Evolutionary conservation across 176 grass and related monocot genomes (phyloP).

Genomic region (Paspalum notatum): DNA sequence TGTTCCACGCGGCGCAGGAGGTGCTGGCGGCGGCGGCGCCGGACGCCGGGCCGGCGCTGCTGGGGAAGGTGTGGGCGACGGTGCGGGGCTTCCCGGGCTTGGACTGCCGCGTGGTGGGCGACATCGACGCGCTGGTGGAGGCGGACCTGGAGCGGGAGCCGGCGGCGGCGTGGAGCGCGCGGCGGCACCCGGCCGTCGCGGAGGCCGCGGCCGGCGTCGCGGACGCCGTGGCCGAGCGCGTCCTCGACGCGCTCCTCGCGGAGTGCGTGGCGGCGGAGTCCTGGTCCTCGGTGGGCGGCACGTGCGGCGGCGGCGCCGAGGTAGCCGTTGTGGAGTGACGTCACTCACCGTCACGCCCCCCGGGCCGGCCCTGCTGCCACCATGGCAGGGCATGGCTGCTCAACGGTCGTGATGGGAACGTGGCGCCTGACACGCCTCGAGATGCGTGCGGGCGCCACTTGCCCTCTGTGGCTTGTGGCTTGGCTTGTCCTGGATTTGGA

Average conservation of each 20-base stretch:
- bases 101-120: constrained; percentile 67
- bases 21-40: constrained; percentile 37
- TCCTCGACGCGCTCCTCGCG: constrained; percentile 61
- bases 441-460: too few species aligned
- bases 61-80: constrained; percentile 41
- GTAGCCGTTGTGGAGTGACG: too few species aligned
- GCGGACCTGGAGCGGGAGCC: constrained; percentile 29
- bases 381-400: too few species aligned
- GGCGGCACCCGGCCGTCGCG: constrained; percentile 48
- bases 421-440: too few species aligned
- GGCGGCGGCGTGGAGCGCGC: background rate
- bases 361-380: too few species aligned
- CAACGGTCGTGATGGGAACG: too few species aligned
- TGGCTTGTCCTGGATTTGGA: too few species aligned
- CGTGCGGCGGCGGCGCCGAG: too few species aligned
- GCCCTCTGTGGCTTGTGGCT: too few species aligned
- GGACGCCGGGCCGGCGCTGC: constrained; percentile 19
- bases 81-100: constrained; percentile 55
- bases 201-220: constrained; percentile 57
- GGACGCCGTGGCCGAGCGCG: constrained; percentile 53
- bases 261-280: constrained; percentile 55
- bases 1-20: constrained; percentile 77
- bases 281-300: too few species aligned
- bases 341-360: too few species aligned
- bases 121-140: constrained; percentile 77